Percentiles rank a stretch among this genome's conserved stretches.
These are phyloP conservation scores for Lactarius trivialis DNA, from an alignment of 768 basidiomycete genomes.

Conservation along the genomic window DNA sequence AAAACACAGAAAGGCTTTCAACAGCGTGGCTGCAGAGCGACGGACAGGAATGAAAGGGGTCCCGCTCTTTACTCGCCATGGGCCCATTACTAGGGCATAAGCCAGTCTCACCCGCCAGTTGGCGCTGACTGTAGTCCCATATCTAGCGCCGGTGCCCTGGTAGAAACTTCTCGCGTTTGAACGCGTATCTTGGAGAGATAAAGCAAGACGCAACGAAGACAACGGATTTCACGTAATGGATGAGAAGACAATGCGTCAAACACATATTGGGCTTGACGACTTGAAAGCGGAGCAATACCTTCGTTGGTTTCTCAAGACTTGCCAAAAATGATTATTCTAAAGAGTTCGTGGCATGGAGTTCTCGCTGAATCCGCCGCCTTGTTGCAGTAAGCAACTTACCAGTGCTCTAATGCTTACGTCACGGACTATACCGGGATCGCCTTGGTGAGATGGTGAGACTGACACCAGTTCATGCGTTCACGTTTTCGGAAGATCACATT, in stretches of 20 bases:
- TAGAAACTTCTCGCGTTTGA: conserved; percentile 83
- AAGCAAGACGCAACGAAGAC: conserved; percentile 51
- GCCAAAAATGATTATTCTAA: conserved; percentile 11
- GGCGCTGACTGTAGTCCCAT: conserved; percentile 98
- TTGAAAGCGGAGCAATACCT: conserved; percentile 78
- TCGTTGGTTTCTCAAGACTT: conserved; percentile 98
- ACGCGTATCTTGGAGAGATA: conserved; percentile 78
- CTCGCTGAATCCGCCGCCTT: conserved; percentile 46
- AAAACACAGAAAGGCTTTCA: neutral
- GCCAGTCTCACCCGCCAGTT: conserved; percentile 75
- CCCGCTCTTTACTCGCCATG: neutral
- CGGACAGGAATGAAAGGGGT: neutral
- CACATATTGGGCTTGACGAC: conserved; percentile 91
- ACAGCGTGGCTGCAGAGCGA: neutral
- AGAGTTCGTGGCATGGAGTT: conserved; percentile 15
- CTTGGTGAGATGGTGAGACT: too few species aligned
- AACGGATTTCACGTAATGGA: conserved; percentile 86
- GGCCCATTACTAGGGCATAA: neutral
- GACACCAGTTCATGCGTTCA: conserved; percentile 88
- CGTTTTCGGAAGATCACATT: conserved; percentile 98
- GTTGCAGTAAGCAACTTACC: conserved; percentile 66
- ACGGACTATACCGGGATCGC: conserved; percentile 67
- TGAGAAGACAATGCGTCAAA: conserved; percentile 83
- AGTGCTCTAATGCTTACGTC: conserved; percentile 89
- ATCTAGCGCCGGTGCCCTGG: conserved; percentile 98